These are phyloP conservation scores for Citrullus amarus DNA, from an alignment of 306 rosid genomes.

Conservation along the genomic window DNA sequence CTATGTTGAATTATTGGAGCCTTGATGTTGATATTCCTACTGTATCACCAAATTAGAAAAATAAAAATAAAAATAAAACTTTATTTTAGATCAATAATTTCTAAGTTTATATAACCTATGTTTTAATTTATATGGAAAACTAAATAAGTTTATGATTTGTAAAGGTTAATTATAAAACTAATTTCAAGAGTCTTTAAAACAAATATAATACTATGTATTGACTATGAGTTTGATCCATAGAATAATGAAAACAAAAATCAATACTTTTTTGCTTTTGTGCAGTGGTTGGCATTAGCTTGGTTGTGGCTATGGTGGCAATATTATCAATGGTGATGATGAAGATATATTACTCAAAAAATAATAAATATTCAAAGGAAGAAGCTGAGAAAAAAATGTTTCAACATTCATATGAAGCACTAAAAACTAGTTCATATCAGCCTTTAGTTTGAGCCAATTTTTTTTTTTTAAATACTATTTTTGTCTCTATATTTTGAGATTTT, in stretches of 20 bases:
- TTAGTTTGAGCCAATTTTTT: not conserved
- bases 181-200: not conserved
- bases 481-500: too few relatives aligned
- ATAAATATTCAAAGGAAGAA: conserved; percentile 11
- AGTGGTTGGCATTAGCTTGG: conserved; percentile 28
- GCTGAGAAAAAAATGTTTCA: conserved; percentile 18
- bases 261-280: conserved; percentile 2
- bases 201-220: not conserved
- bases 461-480: too few relatives aligned
- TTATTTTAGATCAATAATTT: not conserved
- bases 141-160: not conserved
- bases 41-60: not conserved
- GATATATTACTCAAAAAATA: conserved; percentile 14
- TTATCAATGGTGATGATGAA: conserved; percentile 14
- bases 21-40: not conserved
- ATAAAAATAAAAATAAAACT: not conserved
- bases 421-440: not conserved
- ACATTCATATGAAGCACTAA: conserved; percentile 10
- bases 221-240: not conserved
- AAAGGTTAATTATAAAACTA: not conserved
- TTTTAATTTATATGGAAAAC: not conserved
- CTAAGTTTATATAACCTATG: not conserved
- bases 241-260: not conserved
- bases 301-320: conserved; percentile 15
- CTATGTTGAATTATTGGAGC: too few relatives aligned